Evolutionary conservation across 192 early-diverging fungal species (phyloP), one percentile per base, ranked within the genome.

Genomic region (Physocladia obscura): DNA sequence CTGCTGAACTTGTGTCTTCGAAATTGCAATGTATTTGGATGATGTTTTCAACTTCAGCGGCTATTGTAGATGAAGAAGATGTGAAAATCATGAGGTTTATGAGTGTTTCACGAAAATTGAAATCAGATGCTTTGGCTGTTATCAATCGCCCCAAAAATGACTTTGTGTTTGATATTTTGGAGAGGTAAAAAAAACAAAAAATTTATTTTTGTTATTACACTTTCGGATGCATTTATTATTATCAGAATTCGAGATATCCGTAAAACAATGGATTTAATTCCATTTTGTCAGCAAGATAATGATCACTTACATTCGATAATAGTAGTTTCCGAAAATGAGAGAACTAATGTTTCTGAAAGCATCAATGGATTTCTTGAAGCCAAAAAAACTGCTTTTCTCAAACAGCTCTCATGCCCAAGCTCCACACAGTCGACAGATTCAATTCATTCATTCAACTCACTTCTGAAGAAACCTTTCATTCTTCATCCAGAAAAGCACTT

Each of bases 11-110:
- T 13, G 1, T 65, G 26, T 65, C 62, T 19, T 50, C 47, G 2
- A 65, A 65, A 26, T 19, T 65, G 17, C 62, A 51, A 35, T 65
- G 62, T 30, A 49, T 65, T 51, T 65, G 62, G 62, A 65, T 65
- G 62, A 49, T 65, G 8, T 65, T 65, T 35, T 22, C 47, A 8
- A 31, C 26, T 1, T 47, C 31, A 22, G 44, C 24, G 11, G 62
- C 39, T 26, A 47, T 65, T 30, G 6, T 65, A 29, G 4, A 24
- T 13, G 49, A 13, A 22, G 34, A 51, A 26, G 11, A 47, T 51
- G 17, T 65, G 13, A 6, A 32, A 51, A 32, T n/a, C 8, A 15
- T 32, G 44, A 47, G 62, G 13, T n/a, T 65, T 24, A 26, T 49
- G n/a, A n/a, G n/a, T n/a, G n/a, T n/a, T n/a, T n/a, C n/a, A n/a